These are phyloP conservation scores for Candida arabinofermentans DNA, from an alignment of 805 yeast genomes.

Conservation along the genomic window DNA sequence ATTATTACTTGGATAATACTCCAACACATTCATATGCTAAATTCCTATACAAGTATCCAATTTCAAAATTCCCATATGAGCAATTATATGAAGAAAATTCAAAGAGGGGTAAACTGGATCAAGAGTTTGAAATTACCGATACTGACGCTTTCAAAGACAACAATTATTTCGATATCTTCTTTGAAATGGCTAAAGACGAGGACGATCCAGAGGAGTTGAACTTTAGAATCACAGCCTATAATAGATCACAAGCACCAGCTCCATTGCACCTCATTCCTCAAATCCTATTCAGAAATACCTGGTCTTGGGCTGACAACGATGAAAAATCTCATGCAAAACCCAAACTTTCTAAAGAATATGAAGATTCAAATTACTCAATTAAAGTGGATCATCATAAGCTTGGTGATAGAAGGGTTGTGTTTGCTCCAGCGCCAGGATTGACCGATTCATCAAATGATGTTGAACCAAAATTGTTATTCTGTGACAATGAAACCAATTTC, in stretches of 20 bases:
- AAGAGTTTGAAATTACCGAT: conserved; percentile 80
- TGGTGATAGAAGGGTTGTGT: conserved; percentile 61
- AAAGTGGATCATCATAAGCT: conserved; percentile 63
- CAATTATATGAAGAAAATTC: conserved; percentile 65
- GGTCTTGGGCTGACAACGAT: conserved; percentile 82
- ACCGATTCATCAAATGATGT: conserved; percentile 58
- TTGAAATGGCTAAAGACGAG: conserved; percentile 85
- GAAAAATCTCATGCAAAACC: conserved; percentile 47
- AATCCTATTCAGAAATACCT: conserved; percentile 77
- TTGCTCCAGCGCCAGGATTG: conserved; percentile 83
- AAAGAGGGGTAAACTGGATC: conserved; percentile 59
- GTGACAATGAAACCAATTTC: conserved; percentile 86
- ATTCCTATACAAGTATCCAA: conserved; percentile 91
- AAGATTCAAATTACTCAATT: conserved; percentile 43
- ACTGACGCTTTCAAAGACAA: conserved; percentile 69
- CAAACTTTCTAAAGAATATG: conserved; percentile 35
- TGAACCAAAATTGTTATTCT: conserved; percentile 73
- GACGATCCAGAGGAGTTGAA: conserved; percentile 75
- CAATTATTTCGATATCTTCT: conserved; percentile 80
- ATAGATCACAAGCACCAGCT: conserved; percentile 79
- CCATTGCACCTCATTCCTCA: conserved; percentile 87
- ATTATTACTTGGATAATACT: conserved; percentile 83
- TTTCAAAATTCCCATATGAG: conserved; percentile 75
- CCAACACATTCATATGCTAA: conserved; percentile 94
- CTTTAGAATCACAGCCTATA: conserved; percentile 84